Evolutionary conservation across 1,139 yeast genomes (phyloP), one percentile per base, ranked within the genome.

Genomic region (Yamadazyma atlantica): DNA sequence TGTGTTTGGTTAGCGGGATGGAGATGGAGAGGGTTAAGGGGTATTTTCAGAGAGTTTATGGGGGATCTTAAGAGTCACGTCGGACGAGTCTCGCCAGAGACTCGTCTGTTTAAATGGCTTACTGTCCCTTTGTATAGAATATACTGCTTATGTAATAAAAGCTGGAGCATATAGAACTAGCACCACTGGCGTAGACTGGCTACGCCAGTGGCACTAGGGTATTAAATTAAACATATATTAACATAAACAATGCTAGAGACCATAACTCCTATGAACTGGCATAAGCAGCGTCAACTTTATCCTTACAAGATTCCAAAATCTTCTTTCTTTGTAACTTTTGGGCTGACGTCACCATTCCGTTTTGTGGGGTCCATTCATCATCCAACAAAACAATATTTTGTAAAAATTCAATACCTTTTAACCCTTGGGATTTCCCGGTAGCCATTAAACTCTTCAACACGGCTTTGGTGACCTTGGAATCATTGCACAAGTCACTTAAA

Each of bases 321-420:
- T 85, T 86, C 75, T 79, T 87, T 73, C 99, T 84, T 71, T 92
- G 96, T 54, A 94, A 76, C 66, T 94, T 94, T 69, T 92, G 97
- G 22, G 98, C 98, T 45, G 95, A 81, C 9, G 97, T 89, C 41
- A 92, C 94, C 50, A 72, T 85, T 2, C 97, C 97, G 57, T 83
- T 87, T 64, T 88, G 95, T 34, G 98, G 97, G 35, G 97, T 90
- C 97, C 98, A 94, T 69, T 94, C 99, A 35, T 83, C 90, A 50
- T 85, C 92, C 44, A 82, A 75, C 42, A 94, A 62, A 15, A 85
- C 89, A 44, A 85, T 73, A 50, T 92, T 95, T 50, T 80, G 80
- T 45, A 94, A 62, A 46, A 90, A 70, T 64, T 94, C 98, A 51
- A 89, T 90, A 43, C 96, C 96, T 43, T 65, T 73, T 50, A 94